Evolutionary conservation across 2,329 filamentous ascomycete species (phyloP), one percentile per base, ranked within the genome.

Genomic region (Verticillium nubilum): DNA sequence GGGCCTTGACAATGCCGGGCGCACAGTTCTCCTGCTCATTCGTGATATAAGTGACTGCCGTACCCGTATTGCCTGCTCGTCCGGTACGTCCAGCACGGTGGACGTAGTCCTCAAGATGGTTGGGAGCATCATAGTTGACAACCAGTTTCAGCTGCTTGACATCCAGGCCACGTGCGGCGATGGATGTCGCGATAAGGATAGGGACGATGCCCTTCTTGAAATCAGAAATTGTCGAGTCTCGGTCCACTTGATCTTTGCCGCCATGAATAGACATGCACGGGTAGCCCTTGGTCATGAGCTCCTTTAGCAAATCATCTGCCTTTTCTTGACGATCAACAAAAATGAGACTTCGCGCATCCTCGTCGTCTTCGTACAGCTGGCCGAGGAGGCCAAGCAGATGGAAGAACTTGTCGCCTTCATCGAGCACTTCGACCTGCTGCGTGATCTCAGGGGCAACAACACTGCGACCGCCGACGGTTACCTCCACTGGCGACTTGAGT

Each of bases 131-230:
- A 71, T 92, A 97, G 75, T 98, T 98, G 76, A 99, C 88, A 58
- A 99, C 95, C 31, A 98, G 83, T 73, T 96, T 97, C 33, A 99
- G 81, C 72, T 96, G 92, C 75, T 97, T 97, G 52, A 99, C 94
- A 72, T 99, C 95, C 47, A 99, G 80, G 62, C 95, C 95, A 73
- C 95, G 90, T 56, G 95, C 95, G 42, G 95, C 95, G 60, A 99
- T 92, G 12, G 94, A 97, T 0, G 95, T 99, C 12, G 95, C 95
- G 69, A 98, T 89, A 70, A 99, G 80, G 59, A 99, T 89, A 0
- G 93, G 93, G 54, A 96, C 86, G 52, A 94, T 85, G 59, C 95
- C 95, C 67, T 88, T 90, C 75, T 96, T 98, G 81, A 97, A 97
- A 71, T 97, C 92, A 47, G 89, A 83, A 66, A 97, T 96, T 15